Evolutionary conservation across 225 moss, liverwort and hornwort genomes (phyloP), one percentile per base, ranked within the genome.

Genomic region (Pseudisothecium myosuroides): DNA sequence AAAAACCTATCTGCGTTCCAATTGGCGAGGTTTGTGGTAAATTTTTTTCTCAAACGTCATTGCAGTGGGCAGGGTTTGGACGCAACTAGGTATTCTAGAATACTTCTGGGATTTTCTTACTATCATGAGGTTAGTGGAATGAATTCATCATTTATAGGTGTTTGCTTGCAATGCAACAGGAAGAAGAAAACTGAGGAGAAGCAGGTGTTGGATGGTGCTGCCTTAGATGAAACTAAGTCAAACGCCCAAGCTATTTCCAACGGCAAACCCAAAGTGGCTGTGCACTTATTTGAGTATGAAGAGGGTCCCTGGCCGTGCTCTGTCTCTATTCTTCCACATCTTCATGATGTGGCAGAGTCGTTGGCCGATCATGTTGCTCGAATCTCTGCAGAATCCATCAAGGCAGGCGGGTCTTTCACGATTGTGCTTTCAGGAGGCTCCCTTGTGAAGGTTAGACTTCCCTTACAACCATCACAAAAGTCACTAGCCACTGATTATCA

Each of bases 361-460:
- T 66, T 98, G 75, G 98, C 97, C 27, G 92, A 92, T 41, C 93
- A 96, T 79, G 92, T 98, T 41, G 93, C 94, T 65, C 90, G 65
- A 80, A 91, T 97, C 58, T 97, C 96, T 43, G 94, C 88, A 86
- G 91, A 94, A 60, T 93, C 97, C 34, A 94, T 98, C 84, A 89
- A 92, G 45, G 91, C 87, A 39, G 85, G 90, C 31, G 98, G 97
- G 66, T 82, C 45, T 76, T 98, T 98, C 80, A 93, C 93, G 59
- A 91, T 97, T 83, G 97, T 95, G 50, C 91, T 98, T 37, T 97
- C 97, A 19, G 98, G 98, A 86, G 98, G 97, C 14, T 98, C 98
- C 17, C 97, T 98, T 87, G 92, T 93, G 68, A 88, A 91, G 88
- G 95, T 95, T 58, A 90, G 91, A 41, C 34, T 83, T 76, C n/a